Conservation (phyloP, 2,329 filamentous ascomycete genomes). For the Stagonosporopsis chrysanthemi region DNA sequence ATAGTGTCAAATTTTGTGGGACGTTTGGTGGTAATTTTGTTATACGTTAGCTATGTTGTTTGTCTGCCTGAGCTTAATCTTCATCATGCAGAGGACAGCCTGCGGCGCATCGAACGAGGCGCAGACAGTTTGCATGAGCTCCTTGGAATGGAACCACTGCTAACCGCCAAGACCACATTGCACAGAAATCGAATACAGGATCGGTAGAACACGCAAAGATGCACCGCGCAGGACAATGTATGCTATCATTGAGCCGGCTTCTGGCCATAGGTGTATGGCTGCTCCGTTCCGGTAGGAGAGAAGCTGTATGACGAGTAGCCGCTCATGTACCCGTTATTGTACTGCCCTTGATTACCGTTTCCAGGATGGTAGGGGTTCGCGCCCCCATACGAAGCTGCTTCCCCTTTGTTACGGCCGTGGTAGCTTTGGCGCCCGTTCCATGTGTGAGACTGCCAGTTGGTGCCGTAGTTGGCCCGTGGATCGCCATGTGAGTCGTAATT, state of each 20-base stretch:
- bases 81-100: background rate
- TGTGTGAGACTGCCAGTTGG: slow-evolving; percentile 22
- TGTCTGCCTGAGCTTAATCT: background rate
- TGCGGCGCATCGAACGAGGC: background rate
- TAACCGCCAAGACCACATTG: background rate
- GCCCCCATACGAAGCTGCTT: slow-evolving; percentile 26
- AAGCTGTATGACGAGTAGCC: slow-evolving; percentile 28
- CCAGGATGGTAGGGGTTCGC: slow-evolving; percentile 33
- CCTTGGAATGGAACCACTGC: background rate
- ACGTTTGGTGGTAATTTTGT: background rate
- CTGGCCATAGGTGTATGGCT: slow-evolving; percentile 29
- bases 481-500: slow-evolving; percentile 28
- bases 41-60: background rate
- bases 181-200: background rate
- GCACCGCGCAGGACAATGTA: background rate
- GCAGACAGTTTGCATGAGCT: background rate
- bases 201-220: no score
- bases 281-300: slow-evolving; percentile 25
- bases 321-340: slow-evolving; percentile 27
- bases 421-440: slow-evolving; percentile 26
- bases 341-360: slow-evolving; percentile 19
- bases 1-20: background rate
- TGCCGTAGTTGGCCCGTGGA: slow-evolving; percentile 23
- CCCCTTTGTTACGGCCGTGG: slow-evolving; percentile 34
- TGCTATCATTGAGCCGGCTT: slow-evolving; percentile 8